phyloP scores from a whole-genome alignment of 1,139 yeast species.

The Sugiyamaella castrensis region DNA sequence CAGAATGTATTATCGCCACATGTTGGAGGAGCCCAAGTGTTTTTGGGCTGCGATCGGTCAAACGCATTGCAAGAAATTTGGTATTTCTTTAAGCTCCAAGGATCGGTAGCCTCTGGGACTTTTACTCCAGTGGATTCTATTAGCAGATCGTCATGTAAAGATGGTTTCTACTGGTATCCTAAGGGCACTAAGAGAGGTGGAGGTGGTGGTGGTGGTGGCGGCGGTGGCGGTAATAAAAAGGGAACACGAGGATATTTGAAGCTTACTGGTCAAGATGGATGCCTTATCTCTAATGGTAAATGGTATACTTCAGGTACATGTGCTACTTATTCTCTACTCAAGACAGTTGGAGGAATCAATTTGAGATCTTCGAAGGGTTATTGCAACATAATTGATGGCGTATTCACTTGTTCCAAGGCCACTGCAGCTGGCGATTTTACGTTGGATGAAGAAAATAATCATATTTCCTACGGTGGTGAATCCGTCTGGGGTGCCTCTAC shows the following conservation, averaged over 20 bases:
- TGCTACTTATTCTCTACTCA: constrained; percentile 61
- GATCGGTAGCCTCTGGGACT: constrained; percentile 64
- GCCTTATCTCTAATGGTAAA: constrained; percentile 79
- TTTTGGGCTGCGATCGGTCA: constrained; percentile 41
- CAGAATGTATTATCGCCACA: constrained; percentile 57
- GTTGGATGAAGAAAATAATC: constrained; percentile 24
- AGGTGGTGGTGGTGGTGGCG: constrained; percentile 25
- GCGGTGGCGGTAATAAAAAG: constrained; percentile 19
- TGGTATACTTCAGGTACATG: constrained; percentile 86
- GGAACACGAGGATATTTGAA: constrained; percentile 47
- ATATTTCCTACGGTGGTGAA: constrained; percentile 57
- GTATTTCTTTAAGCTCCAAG: constrained; percentile 81
- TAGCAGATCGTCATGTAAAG: constrained; percentile 53
- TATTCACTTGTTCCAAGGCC: constrained; percentile 37
- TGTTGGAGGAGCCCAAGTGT: constrained; percentile 34
- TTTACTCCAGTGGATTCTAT: constrained; percentile 66
- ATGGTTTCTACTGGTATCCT: constrained; percentile 73
- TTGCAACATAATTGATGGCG: constrained; percentile 54
- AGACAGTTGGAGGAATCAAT: constrained; percentile 70
- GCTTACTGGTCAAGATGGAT: constrained; percentile 59
- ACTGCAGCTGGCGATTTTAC: constrained; percentile 36
- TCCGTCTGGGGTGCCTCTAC: constrained; percentile 60
- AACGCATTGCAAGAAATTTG: constrained; percentile 69
- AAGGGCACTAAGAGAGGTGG: constrained; percentile 67
- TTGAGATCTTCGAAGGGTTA: constrained; percentile 66